phyloP scores from a whole-genome alignment of 208 protist genomes.

The Crithidia fasciculata region DNA sequence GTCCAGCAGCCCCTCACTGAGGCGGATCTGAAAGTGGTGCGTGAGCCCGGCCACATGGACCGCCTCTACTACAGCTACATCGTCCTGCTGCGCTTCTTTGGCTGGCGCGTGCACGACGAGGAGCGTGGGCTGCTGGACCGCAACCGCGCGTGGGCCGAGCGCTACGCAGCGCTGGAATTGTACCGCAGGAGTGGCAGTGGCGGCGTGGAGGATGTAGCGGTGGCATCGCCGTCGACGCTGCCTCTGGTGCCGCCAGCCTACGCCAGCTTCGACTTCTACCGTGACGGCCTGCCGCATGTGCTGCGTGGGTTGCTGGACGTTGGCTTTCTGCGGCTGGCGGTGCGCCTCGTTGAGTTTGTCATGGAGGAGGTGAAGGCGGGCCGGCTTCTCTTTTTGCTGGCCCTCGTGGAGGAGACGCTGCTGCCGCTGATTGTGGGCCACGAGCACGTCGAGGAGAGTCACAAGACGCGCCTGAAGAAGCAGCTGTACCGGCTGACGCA shows the following conservation, averaged over 20 bases:
- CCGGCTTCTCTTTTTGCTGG: slow-evolving; percentile 56
- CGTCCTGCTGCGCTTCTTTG: slow-evolving; percentile 87
- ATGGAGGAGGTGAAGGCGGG: slow-evolving; percentile 75
- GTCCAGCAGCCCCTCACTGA: slow-evolving; percentile 20
- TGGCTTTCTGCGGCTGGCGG: slow-evolving; percentile 65
- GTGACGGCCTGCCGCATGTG: slow-evolving; percentile 54
- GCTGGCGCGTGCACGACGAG: slow-evolving; percentile 86
- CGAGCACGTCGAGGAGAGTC: slow-evolving; percentile 50
- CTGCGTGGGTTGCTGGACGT: slow-evolving; percentile 67
- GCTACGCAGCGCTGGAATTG: slow-evolving; percentile 53
- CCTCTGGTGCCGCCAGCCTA: slow-evolving; percentile 27
- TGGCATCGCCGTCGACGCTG: neutral
- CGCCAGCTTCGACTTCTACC: slow-evolving; percentile 59
- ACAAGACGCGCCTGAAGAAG: slow-evolving; percentile 64
- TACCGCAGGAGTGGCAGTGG: neutral
- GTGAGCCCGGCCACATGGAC: slow-evolving; percentile 72
- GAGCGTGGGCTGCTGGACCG: slow-evolving; percentile 84
- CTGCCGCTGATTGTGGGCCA: slow-evolving; percentile 53
- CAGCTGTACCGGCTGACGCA: slow-evolving; percentile 65
- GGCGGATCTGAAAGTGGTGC: slow-evolving; percentile 45
- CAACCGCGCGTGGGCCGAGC: slow-evolving; percentile 61
- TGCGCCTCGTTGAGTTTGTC: slow-evolving; percentile 83
- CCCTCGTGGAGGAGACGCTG: slow-evolving; percentile 43
- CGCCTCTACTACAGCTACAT: slow-evolving; percentile 89
- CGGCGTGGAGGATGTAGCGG: too few species aligned